Percentiles rank a stretch among this genome's conserved stretches.
These are phyloP conservation scores for Cladosporium halotolerans DNA, from an alignment of 2,329 filamentous ascomycete genomes.

Conservation along the genomic window DNA sequence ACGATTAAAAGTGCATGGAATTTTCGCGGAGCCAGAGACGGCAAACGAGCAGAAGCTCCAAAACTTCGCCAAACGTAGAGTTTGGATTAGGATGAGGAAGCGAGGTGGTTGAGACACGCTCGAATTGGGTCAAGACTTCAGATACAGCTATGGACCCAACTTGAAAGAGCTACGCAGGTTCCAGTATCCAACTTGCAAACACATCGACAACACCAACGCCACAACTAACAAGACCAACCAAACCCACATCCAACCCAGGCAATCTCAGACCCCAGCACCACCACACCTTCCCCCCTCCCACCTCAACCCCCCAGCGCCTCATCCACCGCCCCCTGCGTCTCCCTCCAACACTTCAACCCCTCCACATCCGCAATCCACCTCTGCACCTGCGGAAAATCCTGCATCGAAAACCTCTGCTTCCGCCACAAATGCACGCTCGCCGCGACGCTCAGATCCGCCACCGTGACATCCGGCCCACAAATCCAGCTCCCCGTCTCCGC, in stretches of 20 bases:
- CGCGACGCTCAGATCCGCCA: slow-evolving; percentile 38
- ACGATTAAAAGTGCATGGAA: no score
- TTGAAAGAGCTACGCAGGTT: no score
- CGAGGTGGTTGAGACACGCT: no score
- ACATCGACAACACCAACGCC: no score
- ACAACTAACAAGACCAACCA: background rate
- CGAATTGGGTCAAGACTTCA: no score
- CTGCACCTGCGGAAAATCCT: slow-evolving; percentile 34
- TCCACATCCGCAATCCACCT: slow-evolving; percentile 35
- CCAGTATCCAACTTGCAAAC: no score
- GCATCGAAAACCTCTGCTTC: slow-evolving; percentile 32
- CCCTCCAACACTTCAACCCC: slow-evolving; percentile 34
- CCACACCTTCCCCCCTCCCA: background rate
- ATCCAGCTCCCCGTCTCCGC: slow-evolving; percentile 17
- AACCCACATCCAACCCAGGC: background rate
- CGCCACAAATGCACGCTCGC: slow-evolving; percentile 35
- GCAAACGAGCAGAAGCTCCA: no score
- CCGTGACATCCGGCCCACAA: slow-evolving; percentile 31
- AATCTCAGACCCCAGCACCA: background rate
- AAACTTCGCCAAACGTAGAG: no score
- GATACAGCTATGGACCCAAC: no score
- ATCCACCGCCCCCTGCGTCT: slow-evolving; percentile 36
- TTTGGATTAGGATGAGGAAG: no score
- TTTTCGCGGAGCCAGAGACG: no score
- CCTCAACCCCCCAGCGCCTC: slow-evolving; percentile 23